Evolutionary conservation across 202 grass and related monocot species (phyloP).

Genomic region (Zizania palustris): DNA sequence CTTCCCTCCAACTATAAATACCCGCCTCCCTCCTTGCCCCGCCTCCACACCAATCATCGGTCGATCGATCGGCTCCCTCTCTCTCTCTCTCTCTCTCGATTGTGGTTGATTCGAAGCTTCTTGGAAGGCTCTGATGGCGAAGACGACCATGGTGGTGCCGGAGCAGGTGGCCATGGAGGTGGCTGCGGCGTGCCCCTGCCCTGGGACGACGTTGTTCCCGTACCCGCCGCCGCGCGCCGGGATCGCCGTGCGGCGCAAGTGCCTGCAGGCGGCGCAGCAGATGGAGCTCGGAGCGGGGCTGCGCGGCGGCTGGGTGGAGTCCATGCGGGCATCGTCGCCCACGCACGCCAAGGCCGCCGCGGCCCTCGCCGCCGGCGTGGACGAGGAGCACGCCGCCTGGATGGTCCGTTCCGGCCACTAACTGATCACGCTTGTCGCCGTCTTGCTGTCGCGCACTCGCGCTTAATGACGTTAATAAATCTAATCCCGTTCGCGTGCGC

Average conservation of each 20-base stretch:
- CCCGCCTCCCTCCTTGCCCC: background rate
- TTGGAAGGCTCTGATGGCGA: constrained; percentile 51
- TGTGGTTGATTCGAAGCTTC: background rate
- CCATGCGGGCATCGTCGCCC: constrained; percentile 91
- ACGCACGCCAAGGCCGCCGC: constrained; percentile 82
- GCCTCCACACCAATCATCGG: constrained; percentile 31
- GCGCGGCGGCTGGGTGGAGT: constrained; percentile 62
- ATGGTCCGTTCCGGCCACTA: constrained; percentile 42
- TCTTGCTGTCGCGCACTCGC: background rate
- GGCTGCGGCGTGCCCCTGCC: constrained; percentile 47
- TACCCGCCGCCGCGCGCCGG: constrained; percentile 52
- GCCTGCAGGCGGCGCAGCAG: constrained; percentile 54
- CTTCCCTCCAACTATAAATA: constrained; percentile 47
- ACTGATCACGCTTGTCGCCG: background rate
- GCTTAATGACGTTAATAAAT: background rate
- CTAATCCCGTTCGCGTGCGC: background rate
- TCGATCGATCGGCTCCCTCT: background rate
- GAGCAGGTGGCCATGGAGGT: constrained; percentile 60
- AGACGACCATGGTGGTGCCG: constrained; percentile 63
- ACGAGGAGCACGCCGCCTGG: constrained; percentile 61
- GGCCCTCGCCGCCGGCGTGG: constrained; percentile 45
- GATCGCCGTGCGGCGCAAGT: constrained; percentile 59
- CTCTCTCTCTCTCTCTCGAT: too few relatives aligned
- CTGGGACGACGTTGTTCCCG: constrained; percentile 42
- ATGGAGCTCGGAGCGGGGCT: constrained; percentile 47